phyloP scores from a whole-genome alignment of 169 alveolate genomes.

The Theileria luwenshuni region DNA sequence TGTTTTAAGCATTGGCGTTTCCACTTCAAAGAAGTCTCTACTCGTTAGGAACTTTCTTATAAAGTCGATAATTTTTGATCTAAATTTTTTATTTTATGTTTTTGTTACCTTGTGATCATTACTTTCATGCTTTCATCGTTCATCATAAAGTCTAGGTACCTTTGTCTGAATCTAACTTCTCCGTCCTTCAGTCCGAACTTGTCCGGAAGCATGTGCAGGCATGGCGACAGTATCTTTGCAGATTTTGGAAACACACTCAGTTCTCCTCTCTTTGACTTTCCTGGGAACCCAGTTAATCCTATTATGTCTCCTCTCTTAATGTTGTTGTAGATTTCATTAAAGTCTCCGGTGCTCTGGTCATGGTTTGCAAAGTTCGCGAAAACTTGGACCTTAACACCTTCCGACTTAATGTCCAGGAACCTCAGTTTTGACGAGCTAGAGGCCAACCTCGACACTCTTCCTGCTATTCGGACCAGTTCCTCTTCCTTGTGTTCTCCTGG shows the following conservation, averaged over 20 bases:
- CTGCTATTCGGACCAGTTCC: slow-evolving; percentile 86
- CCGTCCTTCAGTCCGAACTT: slow-evolving; percentile 93
- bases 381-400: slow-evolving; percentile 89
- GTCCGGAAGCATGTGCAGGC: slow-evolving; percentile 97
- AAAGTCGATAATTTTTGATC: slow-evolving; percentile 83
- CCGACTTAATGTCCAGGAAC: slow-evolving; percentile 89
- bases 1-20: slow-evolving; percentile 92
- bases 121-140: slow-evolving; percentile 88
- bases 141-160: slow-evolving; percentile 96
- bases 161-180: slow-evolving; percentile 94
- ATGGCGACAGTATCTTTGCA: slow-evolving; percentile 89
- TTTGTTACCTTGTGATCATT: slow-evolving; percentile 80
- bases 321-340: slow-evolving; percentile 68
- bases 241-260: slow-evolving; percentile 91
- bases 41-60: slow-evolving; percentile 87
- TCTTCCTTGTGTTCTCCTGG: slow-evolving; percentile 87
- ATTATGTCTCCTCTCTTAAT: slow-evolving; percentile 77
- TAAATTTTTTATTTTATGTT: neutral
- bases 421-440: slow-evolving; percentile 87
- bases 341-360: slow-evolving; percentile 74
- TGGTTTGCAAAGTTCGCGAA: slow-evolving; percentile 83
- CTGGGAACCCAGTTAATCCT: slow-evolving; percentile 82
- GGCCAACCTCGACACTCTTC: slow-evolving; percentile 89
- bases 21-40: slow-evolving; percentile 92
- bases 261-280: slow-evolving; percentile 96